Conservation (phyloP, 352 stramenopile genomes). For the Phytopythium vexans region DNA sequence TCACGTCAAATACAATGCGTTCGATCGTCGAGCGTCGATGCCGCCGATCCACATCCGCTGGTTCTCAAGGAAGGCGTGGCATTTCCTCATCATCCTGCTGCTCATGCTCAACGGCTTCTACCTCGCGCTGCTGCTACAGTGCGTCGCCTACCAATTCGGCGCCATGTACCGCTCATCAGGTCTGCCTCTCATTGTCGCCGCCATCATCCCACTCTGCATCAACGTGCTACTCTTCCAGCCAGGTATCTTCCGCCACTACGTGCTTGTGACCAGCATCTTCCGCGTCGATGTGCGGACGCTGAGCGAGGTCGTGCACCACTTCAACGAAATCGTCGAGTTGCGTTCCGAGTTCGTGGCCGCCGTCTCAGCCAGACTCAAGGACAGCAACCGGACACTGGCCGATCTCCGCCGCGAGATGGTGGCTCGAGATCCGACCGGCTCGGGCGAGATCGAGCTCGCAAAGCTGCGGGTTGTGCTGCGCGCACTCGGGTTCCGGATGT, state of each 20-base stretch:
- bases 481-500: slow-evolving; percentile 42
- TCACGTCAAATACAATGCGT: no score
- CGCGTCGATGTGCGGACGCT: slow-evolving; percentile 51
- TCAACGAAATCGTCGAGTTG: slow-evolving; percentile 54
- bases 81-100: slow-evolving; percentile 55
- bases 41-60: slow-evolving; percentile 24
- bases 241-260: slow-evolving; percentile 58
- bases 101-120: slow-evolving; percentile 77
- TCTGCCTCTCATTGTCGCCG: slow-evolving; percentile 10
- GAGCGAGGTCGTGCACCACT: slow-evolving; percentile 53
- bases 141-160: slow-evolving; percentile 52
- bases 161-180: slow-evolving; percentile 14
- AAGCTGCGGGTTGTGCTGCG: slow-evolving; percentile 34
- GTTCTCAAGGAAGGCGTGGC: slow-evolving; percentile 65
- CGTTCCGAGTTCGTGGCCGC: slow-evolving; percentile 44
- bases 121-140: slow-evolving; percentile 57
- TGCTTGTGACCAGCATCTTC: slow-evolving; percentile 52
- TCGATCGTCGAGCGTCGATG: no score
- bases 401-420: slow-evolving; percentile 34
- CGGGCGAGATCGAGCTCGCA: slow-evolving; percentile 39
- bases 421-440: slow-evolving; percentile 14
- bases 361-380: slow-evolving; percentile 23
- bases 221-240: slow-evolving; percentile 63
- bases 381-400: slow-evolving; percentile 11
- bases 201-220: slow-evolving; percentile 44